Percentiles rank a stretch among this genome's conserved stretches.
Evolutionary conservation across 257 asterid species (phyloP).

Genomic region (Linderniella brevidens): DNA sequence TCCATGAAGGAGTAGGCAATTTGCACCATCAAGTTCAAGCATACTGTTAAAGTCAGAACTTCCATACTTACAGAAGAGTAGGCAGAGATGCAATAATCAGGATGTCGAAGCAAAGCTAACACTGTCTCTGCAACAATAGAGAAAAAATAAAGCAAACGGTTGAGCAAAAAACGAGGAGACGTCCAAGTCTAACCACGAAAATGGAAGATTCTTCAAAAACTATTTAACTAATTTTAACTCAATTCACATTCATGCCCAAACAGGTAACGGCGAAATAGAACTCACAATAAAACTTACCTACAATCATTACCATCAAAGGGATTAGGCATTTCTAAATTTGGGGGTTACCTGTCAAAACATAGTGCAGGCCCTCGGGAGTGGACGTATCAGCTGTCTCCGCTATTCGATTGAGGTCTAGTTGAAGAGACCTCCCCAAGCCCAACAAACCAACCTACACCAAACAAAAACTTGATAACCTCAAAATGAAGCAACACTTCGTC

Average conservation of each 20-base stretch:
- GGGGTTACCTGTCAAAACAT: conserved; percentile 71
- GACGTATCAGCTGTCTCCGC: conserved; percentile 93
- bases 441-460: conserved; percentile 64
- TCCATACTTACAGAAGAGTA: conserved; percentile 65
- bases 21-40: too few relatives aligned
- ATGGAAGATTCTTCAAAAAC: too few relatives aligned
- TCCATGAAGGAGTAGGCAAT: too few relatives aligned
- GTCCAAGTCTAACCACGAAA: background rate
- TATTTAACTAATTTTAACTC: too few relatives aligned
- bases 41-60: background rate
- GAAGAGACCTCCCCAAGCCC: conserved; percentile 87
- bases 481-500: conserved; percentile 5
- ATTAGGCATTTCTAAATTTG: background rate
- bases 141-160: background rate
- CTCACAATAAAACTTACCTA: too few relatives aligned
- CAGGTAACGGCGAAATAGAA: too few relatives aligned
- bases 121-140: conserved; percentile 66
- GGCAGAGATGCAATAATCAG: conserved; percentile 87
- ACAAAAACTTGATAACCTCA: conserved; percentile 3
- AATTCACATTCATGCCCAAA: too few relatives aligned
- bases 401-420: conserved; percentile 73
- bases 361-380: conserved; percentile 75
- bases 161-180: background rate
- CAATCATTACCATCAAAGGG: background rate
- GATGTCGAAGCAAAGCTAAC: conserved; percentile 91